Base-by-base conservation (phyloP, 345 rosid species). In the Eucalyptus microcorys region DNA sequence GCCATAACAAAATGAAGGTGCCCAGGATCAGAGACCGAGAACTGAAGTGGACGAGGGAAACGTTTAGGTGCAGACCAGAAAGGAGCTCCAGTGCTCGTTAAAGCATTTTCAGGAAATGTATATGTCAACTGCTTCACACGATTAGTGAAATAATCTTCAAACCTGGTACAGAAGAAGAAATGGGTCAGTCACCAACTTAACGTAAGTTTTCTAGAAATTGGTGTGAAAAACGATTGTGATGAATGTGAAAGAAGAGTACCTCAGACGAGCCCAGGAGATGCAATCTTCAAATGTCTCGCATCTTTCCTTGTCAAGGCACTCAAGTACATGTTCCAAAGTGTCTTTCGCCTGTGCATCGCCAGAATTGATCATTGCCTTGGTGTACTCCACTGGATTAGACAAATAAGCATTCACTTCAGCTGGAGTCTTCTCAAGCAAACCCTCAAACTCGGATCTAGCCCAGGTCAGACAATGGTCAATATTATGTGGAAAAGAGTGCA, bases 371-470 rank as follows among this genome's bases (percentile, higher is more conserved):
- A 95, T 96, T 24, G 94, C 91, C 88, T 93, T 89, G 24, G 93
- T 90, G 92, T 97, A 98, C 87, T 97, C 99, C 52, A 37, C 92
- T 3, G 99, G 98, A 87, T 94, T 95, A 87, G 98, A 94, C 27
- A 98, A 92, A 92, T 94, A 98, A 14, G 99, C 97, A 94, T 97
- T 96, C 88, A 96, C 99, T 93, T 98, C 99, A 21, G 99, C 95
- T 7, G 99, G 99, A 90, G 96, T 96, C 93, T 98, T 98, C 95
- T 97, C 99, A 86, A 97, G 94, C 86, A 97, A 93, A 91, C 99
- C 99, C 93, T 98, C 99, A 89, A 98, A 98, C 92, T 98, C 99
- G n/a, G 99, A 98, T 64, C 99, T 97, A 84, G 99, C 99, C 99
- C 99, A 98, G 79, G 99, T 96, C 91, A 98, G 90, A 93, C 99